Percentiles rank a stretch among this genome's conserved stretches.
Conservation (phyloP, 2,329 filamentous ascomycete genomes). For the Pseudogymnoascus sp. region DNA sequence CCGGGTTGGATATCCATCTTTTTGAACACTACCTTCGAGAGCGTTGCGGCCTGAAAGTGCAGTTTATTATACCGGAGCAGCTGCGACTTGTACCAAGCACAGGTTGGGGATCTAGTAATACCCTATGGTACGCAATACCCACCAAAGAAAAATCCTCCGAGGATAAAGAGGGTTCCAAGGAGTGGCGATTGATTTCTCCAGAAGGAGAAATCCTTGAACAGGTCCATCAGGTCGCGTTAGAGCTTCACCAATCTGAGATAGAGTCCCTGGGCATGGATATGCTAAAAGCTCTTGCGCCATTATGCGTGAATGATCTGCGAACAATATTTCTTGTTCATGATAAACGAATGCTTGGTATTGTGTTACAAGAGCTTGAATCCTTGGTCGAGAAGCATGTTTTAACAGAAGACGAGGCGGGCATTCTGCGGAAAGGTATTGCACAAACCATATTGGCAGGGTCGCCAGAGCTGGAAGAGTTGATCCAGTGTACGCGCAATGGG, state of each 20-base stretch:
- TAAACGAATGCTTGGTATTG: slow-evolving; percentile 28
- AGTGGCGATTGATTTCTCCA: slow-evolving; percentile 9
- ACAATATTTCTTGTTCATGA: slow-evolving; percentile 27
- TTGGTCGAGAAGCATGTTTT: slow-evolving; percentile 20
- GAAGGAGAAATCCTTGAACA: slow-evolving; percentile 19
- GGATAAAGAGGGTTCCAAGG: not conserved
- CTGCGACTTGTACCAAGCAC: slow-evolving; percentile 5
- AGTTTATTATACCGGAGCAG: slow-evolving; percentile 6
- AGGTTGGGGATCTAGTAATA: not conserved
- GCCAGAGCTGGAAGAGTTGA: slow-evolving; percentile 16
- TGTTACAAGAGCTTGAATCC: slow-evolving; percentile 24
- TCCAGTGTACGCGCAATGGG: not conserved
- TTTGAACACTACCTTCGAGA: slow-evolving; percentile 6
- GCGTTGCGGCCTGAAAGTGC: not conserved
- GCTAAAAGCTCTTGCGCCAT: slow-evolving; percentile 20
- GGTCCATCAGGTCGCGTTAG: slow-evolving; percentile 24
- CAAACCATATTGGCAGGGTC: slow-evolving; percentile 25
- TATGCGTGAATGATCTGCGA: slow-evolving; percentile 30
- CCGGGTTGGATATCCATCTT: slow-evolving; percentile 11
- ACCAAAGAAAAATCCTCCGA: not conserved
- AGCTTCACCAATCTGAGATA: slow-evolving; percentile 28
- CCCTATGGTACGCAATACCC: not conserved
- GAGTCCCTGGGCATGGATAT: slow-evolving; percentile 19
- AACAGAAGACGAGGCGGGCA: slow-evolving; percentile 15
- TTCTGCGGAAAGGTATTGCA: slow-evolving; percentile 20